Conservation (phyloP, 1,284 basidiomycete species). For the Hymenochaete sp. region DNA sequence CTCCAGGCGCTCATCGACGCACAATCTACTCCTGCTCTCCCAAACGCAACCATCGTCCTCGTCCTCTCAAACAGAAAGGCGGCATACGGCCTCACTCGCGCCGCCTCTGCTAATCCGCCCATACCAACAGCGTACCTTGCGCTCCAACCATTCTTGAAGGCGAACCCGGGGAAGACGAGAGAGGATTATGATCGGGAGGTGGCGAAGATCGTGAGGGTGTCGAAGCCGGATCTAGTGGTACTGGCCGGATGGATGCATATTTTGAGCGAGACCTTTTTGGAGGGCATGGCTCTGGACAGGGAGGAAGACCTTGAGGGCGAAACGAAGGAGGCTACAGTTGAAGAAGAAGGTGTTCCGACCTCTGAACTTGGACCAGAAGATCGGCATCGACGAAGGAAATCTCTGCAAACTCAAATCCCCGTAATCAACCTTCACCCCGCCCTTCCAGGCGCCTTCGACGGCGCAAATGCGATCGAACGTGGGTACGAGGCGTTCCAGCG, state of each 20-base stretch:
- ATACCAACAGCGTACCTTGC: slow-evolving; percentile 83
- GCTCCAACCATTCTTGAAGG: slow-evolving; percentile 78
- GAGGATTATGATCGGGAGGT: slow-evolving; percentile 84
- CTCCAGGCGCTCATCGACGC: slow-evolving; percentile 95
- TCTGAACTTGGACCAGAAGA: too few species aligned
- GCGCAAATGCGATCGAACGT: slow-evolving; percentile 81
- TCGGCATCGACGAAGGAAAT: too few species aligned
- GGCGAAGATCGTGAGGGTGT: slow-evolving; percentile 58
- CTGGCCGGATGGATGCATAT: slow-evolving; percentile 99
- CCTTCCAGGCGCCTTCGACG: slow-evolving; percentile 90
- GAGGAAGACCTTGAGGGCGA: slow-evolving; percentile 19
- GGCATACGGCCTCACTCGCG: slow-evolving; percentile 84
- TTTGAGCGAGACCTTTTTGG: slow-evolving; percentile 44
- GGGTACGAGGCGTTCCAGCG: slow-evolving; percentile 84
- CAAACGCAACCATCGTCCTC: slow-evolving; percentile 63
- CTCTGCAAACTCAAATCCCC: slow-evolving; percentile 41
- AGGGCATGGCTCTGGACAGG: slow-evolving; percentile 24
- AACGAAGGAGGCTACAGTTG: slow-evolving; percentile 29
- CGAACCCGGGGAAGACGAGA: slow-evolving; percentile 65
- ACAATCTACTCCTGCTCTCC: slow-evolving; percentile 53
- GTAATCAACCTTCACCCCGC: slow-evolving; percentile 98
- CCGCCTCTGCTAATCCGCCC: slow-evolving; percentile 55
- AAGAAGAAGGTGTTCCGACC: slow-evolving; percentile 30
- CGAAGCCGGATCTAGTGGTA: slow-evolving; percentile 78
- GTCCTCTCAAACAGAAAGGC: slow-evolving; percentile 92